A percentile compares a stretch with the other conserved stretches of the same genome.
Conservation (phyloP, 192 early-diverging fungal genomes). For the Entomortierella parvispora region DNA sequence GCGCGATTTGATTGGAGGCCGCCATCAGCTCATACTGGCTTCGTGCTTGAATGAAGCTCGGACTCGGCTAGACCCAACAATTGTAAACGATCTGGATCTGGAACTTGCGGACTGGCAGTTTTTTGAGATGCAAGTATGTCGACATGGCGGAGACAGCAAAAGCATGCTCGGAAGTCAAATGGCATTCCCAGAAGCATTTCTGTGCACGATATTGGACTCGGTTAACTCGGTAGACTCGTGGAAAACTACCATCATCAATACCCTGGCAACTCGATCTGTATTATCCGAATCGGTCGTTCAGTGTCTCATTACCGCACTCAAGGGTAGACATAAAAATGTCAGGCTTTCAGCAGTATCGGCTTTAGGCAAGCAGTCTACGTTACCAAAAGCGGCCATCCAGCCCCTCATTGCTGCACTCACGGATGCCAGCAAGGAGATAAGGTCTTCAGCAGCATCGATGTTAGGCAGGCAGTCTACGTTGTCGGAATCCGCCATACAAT, state of each 20-base stretch:
- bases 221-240: neutral
- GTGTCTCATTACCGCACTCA: neutral
- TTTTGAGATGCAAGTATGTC: slow-evolving; percentile 10
- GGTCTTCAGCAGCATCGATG: neutral
- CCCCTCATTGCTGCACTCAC: neutral
- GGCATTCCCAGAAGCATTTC: slow-evolving; percentile 3
- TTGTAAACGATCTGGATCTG: neutral
- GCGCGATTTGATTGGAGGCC: slow-evolving; percentile 13
- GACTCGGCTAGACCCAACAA: neutral
- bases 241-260: neutral
- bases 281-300: slow-evolving; percentile 8
- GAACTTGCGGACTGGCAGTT: neutral
- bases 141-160: neutral
- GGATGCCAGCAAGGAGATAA: neutral
- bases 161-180: neutral
- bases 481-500: neutral
- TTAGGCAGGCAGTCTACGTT: neutral
- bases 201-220: neutral
- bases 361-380: slow-evolving; percentile 1
- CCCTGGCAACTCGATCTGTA: slow-evolving; percentile 6
- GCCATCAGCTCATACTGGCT: slow-evolving; percentile 12
- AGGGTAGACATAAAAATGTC: neutral
- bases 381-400: neutral
- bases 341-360: neutral
- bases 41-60: slow-evolving; percentile 13